Evolutionary conservation across 805 yeast genomes (phyloP).

Genomic region (Wickerhamiella azyma): DNA sequence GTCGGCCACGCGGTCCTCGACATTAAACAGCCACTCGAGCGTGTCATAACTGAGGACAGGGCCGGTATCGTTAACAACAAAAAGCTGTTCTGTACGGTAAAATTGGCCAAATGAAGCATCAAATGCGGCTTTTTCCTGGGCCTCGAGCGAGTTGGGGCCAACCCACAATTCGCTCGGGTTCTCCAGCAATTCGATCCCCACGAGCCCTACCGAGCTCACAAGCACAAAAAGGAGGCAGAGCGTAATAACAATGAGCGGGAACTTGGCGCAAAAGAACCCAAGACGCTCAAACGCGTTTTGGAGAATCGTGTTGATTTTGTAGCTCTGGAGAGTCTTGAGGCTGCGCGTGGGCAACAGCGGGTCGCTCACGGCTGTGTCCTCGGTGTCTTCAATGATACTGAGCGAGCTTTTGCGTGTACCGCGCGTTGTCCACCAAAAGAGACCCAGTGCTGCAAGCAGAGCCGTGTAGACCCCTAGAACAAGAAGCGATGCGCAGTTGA

Average conservation of each 20-base stretch:
- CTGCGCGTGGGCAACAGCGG: conserved; percentile 17
- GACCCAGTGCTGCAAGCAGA: conserved; percentile 5
- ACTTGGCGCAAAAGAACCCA: conserved; percentile 47
- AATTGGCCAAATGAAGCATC: conserved; percentile 84
- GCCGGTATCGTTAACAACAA: conserved; percentile 55
- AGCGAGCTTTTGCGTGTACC: conserved; percentile 14
- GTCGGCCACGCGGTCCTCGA: conserved; percentile 42
- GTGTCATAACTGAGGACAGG: conserved; percentile 55
- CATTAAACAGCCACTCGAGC: conserved; percentile 79
- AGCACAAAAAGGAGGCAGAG: conserved; percentile 31
- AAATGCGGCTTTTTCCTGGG: conserved; percentile 48
- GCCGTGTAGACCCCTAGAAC: conserved; percentile 34
- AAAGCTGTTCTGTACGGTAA: conserved; percentile 75
- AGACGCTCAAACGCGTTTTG: conserved; percentile 36
- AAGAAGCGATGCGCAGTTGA: conserved; percentile 64
- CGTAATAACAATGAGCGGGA: conserved; percentile 42
- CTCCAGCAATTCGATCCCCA: conserved; percentile 47
- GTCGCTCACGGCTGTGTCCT: conserved; percentile 10
- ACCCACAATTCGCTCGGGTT: conserved; percentile 87
- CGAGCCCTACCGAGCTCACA: conserved; percentile 39
- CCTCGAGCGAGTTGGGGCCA: conserved; percentile 58
- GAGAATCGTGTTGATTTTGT: conserved; percentile 35
- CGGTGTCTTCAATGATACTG: conserved; percentile 3
- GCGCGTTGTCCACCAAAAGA: conserved; percentile 15
- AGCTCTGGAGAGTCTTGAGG: conserved; percentile 15